Evolutionary conservation across 1,284 basidiomycete genomes (phyloP).

Genomic region (Rhodotorula mucilaginosa): DNA sequence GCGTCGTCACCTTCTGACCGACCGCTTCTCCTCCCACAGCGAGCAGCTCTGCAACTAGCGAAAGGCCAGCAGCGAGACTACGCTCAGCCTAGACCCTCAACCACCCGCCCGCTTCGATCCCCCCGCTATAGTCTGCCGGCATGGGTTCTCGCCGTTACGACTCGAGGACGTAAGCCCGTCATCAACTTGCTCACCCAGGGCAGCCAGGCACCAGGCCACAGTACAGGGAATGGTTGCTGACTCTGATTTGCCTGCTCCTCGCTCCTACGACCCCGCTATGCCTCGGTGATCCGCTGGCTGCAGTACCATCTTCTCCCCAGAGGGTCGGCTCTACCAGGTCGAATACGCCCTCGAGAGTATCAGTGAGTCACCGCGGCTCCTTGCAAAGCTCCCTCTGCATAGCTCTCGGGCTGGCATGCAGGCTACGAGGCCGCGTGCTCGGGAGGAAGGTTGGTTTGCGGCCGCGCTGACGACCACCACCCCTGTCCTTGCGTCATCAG

Average conservation of each 20-base stretch:
- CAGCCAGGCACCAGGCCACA: not conserved
- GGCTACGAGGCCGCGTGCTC: too few relatives aligned
- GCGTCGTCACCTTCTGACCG: not conserved
- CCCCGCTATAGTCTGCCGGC: not conserved
- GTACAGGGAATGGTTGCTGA: too few relatives aligned
- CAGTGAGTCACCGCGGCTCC: conserved; percentile 22
- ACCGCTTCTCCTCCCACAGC: too few relatives aligned
- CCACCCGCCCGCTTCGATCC: not conserved
- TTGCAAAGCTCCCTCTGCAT: too few relatives aligned
- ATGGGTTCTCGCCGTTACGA: conserved; percentile 41
- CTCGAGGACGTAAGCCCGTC: conserved; percentile 30
- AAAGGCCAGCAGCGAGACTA: too few relatives aligned
- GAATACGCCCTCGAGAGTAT: conserved; percentile 45
- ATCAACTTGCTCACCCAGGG: too few relatives aligned
- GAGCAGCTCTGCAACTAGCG: too few relatives aligned
- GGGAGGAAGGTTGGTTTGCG: too few relatives aligned
- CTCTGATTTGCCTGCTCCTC: too few relatives aligned
- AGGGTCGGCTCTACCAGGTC: conserved; percentile 46
- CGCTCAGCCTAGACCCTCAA: not conserved
- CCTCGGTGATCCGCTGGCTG: not conserved
- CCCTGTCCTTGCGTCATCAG: conserved; percentile 3
- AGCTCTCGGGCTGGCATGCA: too few relatives aligned
- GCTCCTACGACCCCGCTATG: not conserved
- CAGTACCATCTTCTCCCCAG: conserved; percentile 44
- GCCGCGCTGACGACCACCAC: not conserved